Evolutionary conservation across 176 grass and related monocot species (phyloP), one percentile per base, ranked within the genome.

Genomic region (Tillandsia leiboldiana): DNA sequence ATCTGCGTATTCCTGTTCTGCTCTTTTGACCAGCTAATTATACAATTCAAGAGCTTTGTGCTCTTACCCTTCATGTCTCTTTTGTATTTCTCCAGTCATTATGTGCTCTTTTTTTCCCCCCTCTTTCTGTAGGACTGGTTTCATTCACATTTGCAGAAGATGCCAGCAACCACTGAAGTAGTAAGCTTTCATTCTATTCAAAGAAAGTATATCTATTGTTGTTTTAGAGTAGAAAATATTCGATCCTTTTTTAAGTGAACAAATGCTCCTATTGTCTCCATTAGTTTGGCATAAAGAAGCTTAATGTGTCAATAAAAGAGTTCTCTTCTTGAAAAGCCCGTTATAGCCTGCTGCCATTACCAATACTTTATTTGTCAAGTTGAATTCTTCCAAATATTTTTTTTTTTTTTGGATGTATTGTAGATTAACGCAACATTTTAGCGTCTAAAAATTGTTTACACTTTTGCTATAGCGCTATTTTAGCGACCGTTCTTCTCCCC

Each of bases 41-140:
- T 59, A 59, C 3, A 22, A 3, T 68, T 77, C 8, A 52, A 68
- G 49, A 56, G 13, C 26, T 65, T 26, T 17, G 24, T 73, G 28
- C 50, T 74, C 56, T 53, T 71, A 1, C 54, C 75, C 20, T 72
- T 27, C 79, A 67, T 11, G 50, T 49, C 14, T 17, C 51, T 49
- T 22, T 70, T 62, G 26, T 18, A 66, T 63, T 73, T 71, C 15
- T 49, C 62, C 14, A 66, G 33, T 42, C 33, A 42, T 42, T 42
- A 42, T 42, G 33, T 7, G 4, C 33, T 42, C 7, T 42, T 42
- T 57, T 13, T 70, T 69, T 79, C 12, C 33, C 48, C 68, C 64
- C 48, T 52, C 51, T 57, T n/a, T 73, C 18, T 12, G 12, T 70
- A 91, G 84, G 84, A 79, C 22, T 91, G 88, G 84, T 51, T 87